A percentile compares a stretch with the other conserved stretches of the same genome.
These are phyloP conservation scores for Yamadazyma atmosphaerica DNA, from an alignment of 1,139 yeast species.

Conservation along the genomic window DNA sequence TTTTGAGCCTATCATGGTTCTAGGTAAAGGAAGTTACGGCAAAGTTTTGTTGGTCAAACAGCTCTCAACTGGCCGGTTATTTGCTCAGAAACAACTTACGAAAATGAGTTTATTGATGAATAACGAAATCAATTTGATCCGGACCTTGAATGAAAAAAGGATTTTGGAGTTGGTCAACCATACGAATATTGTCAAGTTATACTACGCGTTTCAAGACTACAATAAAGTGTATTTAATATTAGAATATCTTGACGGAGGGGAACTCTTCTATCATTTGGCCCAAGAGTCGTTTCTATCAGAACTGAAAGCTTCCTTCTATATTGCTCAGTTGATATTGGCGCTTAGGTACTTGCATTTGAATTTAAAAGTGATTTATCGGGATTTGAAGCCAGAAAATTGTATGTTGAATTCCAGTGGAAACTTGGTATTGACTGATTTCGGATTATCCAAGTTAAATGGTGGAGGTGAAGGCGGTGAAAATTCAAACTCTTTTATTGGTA, in stretches of 20 bases:
- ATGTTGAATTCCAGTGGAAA: slow-evolving; percentile 77
- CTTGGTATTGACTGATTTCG: slow-evolving; percentile 87
- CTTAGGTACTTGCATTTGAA: slow-evolving; percentile 69
- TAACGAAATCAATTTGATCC: slow-evolving; percentile 37
- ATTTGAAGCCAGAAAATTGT: slow-evolving; percentile 92
- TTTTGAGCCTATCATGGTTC: slow-evolving; percentile 73
- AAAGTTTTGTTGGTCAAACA: slow-evolving; percentile 81
- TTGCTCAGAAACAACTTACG: slow-evolving; percentile 86
- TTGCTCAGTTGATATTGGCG: slow-evolving; percentile 86
- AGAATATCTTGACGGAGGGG: slow-evolving; percentile 94
- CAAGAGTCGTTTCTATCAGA: slow-evolving; percentile 58
- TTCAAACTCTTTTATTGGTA: slow-evolving; percentile 70
- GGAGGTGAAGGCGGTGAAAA: slow-evolving; percentile 25
- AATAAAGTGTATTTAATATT: slow-evolving; percentile 75
- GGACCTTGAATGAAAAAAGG: slow-evolving; percentile 45
- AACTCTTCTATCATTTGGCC: slow-evolving; percentile 77
- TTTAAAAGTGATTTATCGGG: slow-evolving; percentile 86
- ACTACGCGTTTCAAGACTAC: slow-evolving; percentile 86
- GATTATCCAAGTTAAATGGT: slow-evolving; percentile 74
- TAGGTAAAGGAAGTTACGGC: slow-evolving; percentile 94
- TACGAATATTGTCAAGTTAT: slow-evolving; percentile 84
- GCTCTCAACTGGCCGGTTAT: slow-evolving; percentile 60
- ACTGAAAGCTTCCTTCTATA: slow-evolving; percentile 74
- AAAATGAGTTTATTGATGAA: slow-evolving; percentile 59
- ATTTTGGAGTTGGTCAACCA: slow-evolving; percentile 56